These are phyloP conservation scores for Colletotrichum spaethianum DNA, from an alignment of 2,329 filamentous ascomycete genomes.

Conservation along the genomic window DNA sequence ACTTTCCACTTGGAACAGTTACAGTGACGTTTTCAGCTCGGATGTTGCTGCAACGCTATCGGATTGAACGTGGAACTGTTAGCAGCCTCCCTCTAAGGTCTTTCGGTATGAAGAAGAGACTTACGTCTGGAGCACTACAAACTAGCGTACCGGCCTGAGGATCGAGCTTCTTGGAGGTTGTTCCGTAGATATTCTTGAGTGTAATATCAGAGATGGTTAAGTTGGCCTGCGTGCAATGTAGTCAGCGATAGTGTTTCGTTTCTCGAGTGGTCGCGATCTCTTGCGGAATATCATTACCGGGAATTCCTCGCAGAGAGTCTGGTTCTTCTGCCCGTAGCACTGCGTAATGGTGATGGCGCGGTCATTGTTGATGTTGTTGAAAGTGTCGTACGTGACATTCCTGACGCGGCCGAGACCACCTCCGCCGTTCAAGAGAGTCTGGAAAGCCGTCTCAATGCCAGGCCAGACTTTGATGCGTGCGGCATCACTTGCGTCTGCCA, in stretches of 20 bases:
- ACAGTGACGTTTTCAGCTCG: constrained; percentile 61
- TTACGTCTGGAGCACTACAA: constrained; percentile 49
- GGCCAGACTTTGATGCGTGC: constrained; percentile 82
- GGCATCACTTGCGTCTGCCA: constrained; percentile 73
- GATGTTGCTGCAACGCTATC: constrained; percentile 60
- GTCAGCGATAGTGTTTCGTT: not conserved
- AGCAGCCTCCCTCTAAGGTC: not conserved
- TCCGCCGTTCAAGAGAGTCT: constrained; percentile 72
- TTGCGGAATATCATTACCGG: constrained; percentile 41
- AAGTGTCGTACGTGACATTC: constrained; percentile 75
- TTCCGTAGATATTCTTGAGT: constrained; percentile 49
- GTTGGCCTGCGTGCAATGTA: constrained; percentile 27
- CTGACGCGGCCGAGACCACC: constrained; percentile 68
- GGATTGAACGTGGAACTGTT: not conserved
- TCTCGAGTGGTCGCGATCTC: too few species aligned
- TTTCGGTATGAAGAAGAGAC: not conserved
- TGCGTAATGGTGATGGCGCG: constrained; percentile 74
- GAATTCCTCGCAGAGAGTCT: constrained; percentile 51
- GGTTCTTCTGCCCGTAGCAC: constrained; percentile 64
- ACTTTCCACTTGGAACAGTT: constrained; percentile 60
- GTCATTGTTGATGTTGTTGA: constrained; percentile 70
- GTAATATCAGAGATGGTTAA: constrained; percentile 48
- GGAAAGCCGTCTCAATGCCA: constrained; percentile 63
- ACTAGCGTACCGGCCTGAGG: constrained; percentile 48
- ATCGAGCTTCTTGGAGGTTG: constrained; percentile 47